A percentile compares a stretch with the other conserved stretches of the same genome.
Evolutionary conservation across 331 rosid genomes (phyloP).

Genomic region (Quercus phellos): DNA sequence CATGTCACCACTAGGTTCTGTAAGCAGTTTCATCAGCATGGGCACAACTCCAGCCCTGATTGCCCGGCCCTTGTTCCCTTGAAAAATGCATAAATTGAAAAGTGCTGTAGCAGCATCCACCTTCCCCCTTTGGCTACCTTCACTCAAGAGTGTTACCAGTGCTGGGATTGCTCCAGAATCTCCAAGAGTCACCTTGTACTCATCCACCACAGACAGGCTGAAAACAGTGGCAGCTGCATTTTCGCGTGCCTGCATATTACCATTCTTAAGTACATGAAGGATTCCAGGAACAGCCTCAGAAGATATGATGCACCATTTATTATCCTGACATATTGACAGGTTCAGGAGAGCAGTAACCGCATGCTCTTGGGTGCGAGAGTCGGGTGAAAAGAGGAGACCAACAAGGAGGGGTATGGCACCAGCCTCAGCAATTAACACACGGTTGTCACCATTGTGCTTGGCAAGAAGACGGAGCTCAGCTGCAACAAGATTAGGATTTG

Average conservation of each 20-base stretch:
- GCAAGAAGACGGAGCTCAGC: conserved; percentile 72
- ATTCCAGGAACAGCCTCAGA: conserved; percentile 66
- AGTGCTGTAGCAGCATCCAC: conserved; percentile 72
- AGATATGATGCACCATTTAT: conserved; percentile 58
- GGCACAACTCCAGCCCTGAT: conserved; percentile 68
- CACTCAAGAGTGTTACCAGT: conserved; percentile 54
- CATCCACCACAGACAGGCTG: conserved; percentile 69
- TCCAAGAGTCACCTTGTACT: conserved; percentile 57
- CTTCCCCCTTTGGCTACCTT: conserved; percentile 77
- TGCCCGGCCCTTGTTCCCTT: conserved; percentile 75
- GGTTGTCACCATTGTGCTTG: conserved; percentile 58
- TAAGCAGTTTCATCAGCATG: conserved; percentile 54
- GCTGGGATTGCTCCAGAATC: conserved; percentile 72
- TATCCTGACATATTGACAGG: conserved; percentile 59
- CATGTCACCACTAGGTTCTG: conserved; percentile 66
- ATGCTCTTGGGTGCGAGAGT: conserved; percentile 70
- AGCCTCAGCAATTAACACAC: conserved; percentile 71
- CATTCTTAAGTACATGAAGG: conserved; percentile 65
- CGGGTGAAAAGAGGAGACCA: conserved; percentile 50
- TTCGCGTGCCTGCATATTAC: conserved; percentile 82
- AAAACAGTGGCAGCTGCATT: conserved; percentile 91
- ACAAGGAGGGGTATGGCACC: conserved; percentile 82
- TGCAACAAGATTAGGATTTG: conserved; percentile 8
- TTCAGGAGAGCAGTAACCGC: conserved; percentile 82
- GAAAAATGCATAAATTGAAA: conserved; percentile 66